Evolutionary conservation across 1,139 yeast genomes (phyloP), one percentile per base, ranked within the genome.

Genomic region (Kodamaea alishanica): DNA sequence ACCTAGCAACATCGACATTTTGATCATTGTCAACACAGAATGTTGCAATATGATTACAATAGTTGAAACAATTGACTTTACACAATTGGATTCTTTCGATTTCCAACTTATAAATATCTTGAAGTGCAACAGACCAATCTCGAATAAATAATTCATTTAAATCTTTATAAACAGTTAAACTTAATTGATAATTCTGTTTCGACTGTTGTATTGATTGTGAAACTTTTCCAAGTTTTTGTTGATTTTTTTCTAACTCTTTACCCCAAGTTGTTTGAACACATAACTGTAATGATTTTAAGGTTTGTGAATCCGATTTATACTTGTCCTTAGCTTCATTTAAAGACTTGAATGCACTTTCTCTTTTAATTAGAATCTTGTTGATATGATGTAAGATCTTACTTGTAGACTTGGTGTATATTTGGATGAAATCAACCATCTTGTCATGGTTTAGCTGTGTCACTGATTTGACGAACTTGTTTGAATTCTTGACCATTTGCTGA

Each of bases 61-160:
- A 90, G 32, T 82, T 84, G 83, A 96, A 94, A 47, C 94, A 62
- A 52, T 84, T 86, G 11, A 84, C 70, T 52, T 89, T 87, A 41
- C 87, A 57, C 43, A 82, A 75, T 51, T 84, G 84, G 39, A 89
- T 79, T 47, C 96, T 74, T 52, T 86, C 89, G 37, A 78, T 77
- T 56, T 92, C 98, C 46, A 87, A 63, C 43, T 72, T 79, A 60
- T 90, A 95, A 45, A 87, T 71, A 48, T 79, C 81, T 45, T 74
- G 78, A 32, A 90, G 75, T 0, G 87, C 72, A 15, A 70, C 62
- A 39, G 75, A 71, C 98, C 98, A 92, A 51, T 89, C 95, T 30
- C 77, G 66, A 41, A 79, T 73, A 85, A 90, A 92, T 6, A 75
- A 67, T 31, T 81, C 85, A 49, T 79, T 75, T n/a, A 84, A 65